Evolutionary conservation across 495 filamentous ascomycete species (phyloP).

Genomic region (Letharia columbiana): DNA sequence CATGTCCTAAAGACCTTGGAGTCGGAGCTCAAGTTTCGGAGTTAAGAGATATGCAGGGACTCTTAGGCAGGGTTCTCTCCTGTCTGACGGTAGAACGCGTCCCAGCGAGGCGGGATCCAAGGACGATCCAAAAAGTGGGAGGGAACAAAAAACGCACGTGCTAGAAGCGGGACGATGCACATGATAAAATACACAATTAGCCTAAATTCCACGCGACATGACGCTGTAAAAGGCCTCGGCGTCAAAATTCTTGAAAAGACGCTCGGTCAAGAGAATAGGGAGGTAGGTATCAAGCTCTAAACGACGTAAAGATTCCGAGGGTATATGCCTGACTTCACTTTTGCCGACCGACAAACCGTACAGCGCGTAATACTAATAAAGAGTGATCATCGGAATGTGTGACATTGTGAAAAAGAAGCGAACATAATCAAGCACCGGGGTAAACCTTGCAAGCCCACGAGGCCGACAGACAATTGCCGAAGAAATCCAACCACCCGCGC

Average conservation of each 20-base stretch:
- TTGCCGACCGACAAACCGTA: neutral
- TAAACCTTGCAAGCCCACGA: constrained; percentile 1
- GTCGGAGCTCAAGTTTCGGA: no score
- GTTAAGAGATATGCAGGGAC: neutral
- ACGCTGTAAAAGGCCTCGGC: neutral
- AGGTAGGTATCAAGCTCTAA: neutral
- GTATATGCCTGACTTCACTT: neutral
- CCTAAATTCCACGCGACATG: neutral
- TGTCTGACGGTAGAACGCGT: neutral
- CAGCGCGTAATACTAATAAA: neutral
- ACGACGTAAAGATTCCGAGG: neutral
- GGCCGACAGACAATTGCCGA: neutral
- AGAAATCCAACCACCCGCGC: neutral
- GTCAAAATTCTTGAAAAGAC: neutral
- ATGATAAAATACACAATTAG: neutral
- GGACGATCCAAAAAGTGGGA: no score
- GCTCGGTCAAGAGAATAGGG: no score
- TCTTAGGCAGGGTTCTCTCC: neutral
- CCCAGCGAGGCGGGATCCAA: neutral
- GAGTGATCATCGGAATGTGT: neutral
- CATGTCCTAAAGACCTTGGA: no score
- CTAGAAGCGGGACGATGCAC: neutral
- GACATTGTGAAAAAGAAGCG: neutral
- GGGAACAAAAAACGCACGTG: neutral
- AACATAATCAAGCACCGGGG: neutral